These are phyloP conservation scores for Bonia amplexicaulis DNA, from an alignment of 176 grass and related monocot genomes.

Conservation along the genomic window DNA sequence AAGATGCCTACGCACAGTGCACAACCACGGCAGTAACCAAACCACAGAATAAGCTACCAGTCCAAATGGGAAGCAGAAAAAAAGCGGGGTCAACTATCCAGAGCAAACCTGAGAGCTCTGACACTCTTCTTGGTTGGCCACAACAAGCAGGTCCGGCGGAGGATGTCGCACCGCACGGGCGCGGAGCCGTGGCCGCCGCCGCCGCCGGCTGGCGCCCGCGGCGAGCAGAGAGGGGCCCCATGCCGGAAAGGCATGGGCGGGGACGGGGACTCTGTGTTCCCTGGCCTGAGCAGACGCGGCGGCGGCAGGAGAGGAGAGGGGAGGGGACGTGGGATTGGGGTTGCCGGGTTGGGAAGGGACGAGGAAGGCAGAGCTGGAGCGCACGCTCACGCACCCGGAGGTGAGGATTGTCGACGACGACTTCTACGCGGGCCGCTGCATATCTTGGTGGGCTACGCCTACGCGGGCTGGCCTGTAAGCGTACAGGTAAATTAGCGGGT, in stretches of 20 bases:
- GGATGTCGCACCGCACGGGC: neutral
- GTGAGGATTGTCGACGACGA: no score
- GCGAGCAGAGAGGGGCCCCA: neutral
- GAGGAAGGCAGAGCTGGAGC: no score
- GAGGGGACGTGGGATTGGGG: no score
- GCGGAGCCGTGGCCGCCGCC: neutral
- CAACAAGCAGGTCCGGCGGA: neutral
- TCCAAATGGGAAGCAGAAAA: no score
- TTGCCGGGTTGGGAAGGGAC: no score
- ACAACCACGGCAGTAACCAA: no score
- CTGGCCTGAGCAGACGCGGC: neutral
- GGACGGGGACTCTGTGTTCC: neutral
- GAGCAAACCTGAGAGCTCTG: slow-evolving; percentile 11
- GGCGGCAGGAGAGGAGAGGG: neutral
- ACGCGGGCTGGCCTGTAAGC: no score
- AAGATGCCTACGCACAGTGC: no score
- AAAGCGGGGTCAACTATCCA: neutral
- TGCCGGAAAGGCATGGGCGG: slow-evolving; percentile 14
- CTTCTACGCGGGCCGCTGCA: no score
- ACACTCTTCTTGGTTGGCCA: neutral
- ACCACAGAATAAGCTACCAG: neutral
- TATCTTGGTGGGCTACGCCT: no score
- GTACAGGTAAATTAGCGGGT: no score
- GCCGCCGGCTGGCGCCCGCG: neutral
- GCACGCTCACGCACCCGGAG: no score